phyloP scores from a whole-genome alignment of 768 basidiomycete genomes.

The Saitozyma podzolica region DNA sequence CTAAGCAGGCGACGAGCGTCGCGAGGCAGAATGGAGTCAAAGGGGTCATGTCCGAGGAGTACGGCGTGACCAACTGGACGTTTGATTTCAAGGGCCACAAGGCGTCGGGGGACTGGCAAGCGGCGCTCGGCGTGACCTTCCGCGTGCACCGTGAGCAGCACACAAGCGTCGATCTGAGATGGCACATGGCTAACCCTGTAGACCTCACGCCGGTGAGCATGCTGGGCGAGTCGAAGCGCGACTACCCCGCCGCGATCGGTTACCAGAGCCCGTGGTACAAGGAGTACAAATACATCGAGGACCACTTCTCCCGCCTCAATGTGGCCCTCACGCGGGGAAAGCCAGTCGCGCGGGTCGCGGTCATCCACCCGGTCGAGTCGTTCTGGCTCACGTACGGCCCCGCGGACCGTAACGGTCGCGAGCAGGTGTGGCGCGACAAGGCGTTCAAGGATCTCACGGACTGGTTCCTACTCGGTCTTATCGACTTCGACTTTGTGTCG shows the following conservation, averaged over 20 bases:
- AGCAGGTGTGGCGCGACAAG: conserved; percentile 24
- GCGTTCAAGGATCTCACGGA: conserved; percentile 30
- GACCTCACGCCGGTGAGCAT: conserved; percentile 30
- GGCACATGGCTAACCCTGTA: neutral
- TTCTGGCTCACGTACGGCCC: conserved; percentile 40
- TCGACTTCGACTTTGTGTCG: conserved; percentile 44
- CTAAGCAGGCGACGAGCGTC: conserved; percentile 35
- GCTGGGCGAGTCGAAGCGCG: conserved; percentile 37
- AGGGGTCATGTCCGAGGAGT: conserved; percentile 11
- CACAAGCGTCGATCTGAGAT: too few relatives aligned
- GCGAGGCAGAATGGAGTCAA: conserved; percentile 25
- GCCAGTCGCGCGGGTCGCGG: conserved; percentile 33
- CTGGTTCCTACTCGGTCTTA: conserved; percentile 31
- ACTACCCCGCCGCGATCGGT: conserved; percentile 38
- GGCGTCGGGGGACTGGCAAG: conserved; percentile 43
- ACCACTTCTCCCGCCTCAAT: conserved; percentile 37
- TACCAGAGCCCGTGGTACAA: conserved; percentile 42
- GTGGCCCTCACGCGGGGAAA: conserved; percentile 28
- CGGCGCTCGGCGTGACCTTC: conserved; percentile 35
- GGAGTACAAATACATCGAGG: conserved; percentile 34
- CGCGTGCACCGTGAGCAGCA: conserved; percentile 23
- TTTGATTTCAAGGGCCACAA: conserved; percentile 41
- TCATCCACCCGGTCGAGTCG: conserved; percentile 42
- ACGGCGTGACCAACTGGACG: conserved; percentile 34
- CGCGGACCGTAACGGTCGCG: conserved; percentile 23